Conservation (phyloP, 352 stramenopile species). For the Globisporangium carolinianum region DNA sequence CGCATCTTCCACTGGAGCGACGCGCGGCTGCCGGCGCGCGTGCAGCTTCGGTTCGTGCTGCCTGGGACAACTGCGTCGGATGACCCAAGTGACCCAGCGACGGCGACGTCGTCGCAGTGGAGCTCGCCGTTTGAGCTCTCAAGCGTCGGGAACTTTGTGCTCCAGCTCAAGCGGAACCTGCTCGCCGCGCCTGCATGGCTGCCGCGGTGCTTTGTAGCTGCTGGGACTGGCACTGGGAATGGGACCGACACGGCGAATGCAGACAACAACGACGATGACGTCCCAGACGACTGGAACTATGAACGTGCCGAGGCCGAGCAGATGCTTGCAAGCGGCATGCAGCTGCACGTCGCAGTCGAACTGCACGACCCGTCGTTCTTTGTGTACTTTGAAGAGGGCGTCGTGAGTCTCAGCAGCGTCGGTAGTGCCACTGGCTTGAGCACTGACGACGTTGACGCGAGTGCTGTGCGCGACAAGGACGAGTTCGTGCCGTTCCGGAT, state of each 20-base stretch:
- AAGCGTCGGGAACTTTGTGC: conserved; percentile 72
- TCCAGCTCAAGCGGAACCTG: conserved; percentile 62
- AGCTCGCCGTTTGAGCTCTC: conserved; percentile 74
- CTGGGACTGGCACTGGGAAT: too few species aligned
- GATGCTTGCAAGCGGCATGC: conserved; percentile 30
- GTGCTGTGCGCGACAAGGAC: conserved; percentile 31
- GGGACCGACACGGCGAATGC: neutral
- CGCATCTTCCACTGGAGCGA: conserved; percentile 79
- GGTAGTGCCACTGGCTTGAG: neutral
- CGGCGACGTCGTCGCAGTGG: conserved; percentile 46
- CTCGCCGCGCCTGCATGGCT: conserved; percentile 30
- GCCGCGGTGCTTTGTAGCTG: conserved; percentile 35
- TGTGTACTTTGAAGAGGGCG: conserved; percentile 49
- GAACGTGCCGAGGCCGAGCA: conserved; percentile 25
- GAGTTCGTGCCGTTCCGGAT: conserved; percentile 73
- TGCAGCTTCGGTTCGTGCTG: conserved; percentile 69
- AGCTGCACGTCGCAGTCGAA: conserved; percentile 73
- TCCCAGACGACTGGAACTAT: conserved; percentile 13
- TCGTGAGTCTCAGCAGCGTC: conserved; percentile 1
- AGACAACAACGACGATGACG: conserved; percentile 20
- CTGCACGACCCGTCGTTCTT: conserved; percentile 75
- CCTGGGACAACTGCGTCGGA: conserved; percentile 11
- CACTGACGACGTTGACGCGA: neutral
- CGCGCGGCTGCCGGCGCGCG: conserved; percentile 45
- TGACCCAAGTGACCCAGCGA: neutral